Base-by-base conservation (phyloP, 2,329 filamentous ascomycete species). In the Trichoderma sp. region DNA sequence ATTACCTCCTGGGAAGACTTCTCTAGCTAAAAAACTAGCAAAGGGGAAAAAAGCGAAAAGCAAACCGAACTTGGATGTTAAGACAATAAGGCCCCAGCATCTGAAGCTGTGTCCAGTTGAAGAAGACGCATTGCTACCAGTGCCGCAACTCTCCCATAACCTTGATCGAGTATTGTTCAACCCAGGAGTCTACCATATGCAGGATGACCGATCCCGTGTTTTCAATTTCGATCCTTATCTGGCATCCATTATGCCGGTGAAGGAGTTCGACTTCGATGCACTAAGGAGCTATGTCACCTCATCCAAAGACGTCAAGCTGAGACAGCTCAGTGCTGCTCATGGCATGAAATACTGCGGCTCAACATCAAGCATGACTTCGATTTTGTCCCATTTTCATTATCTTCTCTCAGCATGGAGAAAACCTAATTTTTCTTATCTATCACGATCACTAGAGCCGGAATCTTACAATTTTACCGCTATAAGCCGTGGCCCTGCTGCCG, bases 151-250 rank as follows among this genome's bases (percentile, higher is more conserved):
- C 2, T 83, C 88, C 2, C 91, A 96, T 77, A 91, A 92, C 7
- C 84, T 97, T 37, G 93, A 97, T 71, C 87, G 94, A 68, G 95
- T 96, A n/a, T 83, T 99, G 3, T 99, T 99, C 85, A 99, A 97
- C 75, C 91, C 91, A 2, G 94, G 96, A 27, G 92, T 97, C 47
- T 97, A 97, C 78, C 90, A 93, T 62, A 86, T 99, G 63, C 94
- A 97, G 79, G 96, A 99, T 78, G 89, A 91, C 29, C 88, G 93
- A 69, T 94, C 95, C 49, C 87, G 89, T 21, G 93, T 98, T 7
- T 99, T 89, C 85, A 99, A 99, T 78, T 99, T 99, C 75, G 95
- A 99, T 77, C 96, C 96, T 0, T 97, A 97, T 76, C 86, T 99
- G 24, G 89, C 94, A 70, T 89, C 89, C 64, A 96, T 99, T 74